Evolutionary conservation across 2,329 filamentous ascomycete species (phyloP).

Genomic region (Ophiostoma sp.): DNA sequence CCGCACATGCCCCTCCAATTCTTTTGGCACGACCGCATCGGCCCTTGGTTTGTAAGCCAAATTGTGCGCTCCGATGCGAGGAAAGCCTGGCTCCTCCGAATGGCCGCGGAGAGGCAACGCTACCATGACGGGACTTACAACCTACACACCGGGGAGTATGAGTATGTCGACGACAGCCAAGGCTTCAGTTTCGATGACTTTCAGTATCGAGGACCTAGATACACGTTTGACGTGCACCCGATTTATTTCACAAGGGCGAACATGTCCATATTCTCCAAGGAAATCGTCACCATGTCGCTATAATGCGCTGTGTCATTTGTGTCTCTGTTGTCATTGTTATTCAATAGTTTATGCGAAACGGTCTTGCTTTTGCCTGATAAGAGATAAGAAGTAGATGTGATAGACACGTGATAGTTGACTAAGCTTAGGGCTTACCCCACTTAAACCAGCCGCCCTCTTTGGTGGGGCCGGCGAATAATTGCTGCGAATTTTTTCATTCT

Average conservation of each 20-base stretch:
- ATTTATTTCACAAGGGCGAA: not conserved
- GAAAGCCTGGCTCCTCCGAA: not conserved
- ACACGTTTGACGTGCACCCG: not conserved
- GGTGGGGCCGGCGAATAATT: slow-evolving; percentile 12
- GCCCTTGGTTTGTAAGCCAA: not conserved
- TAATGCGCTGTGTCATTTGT: not conserved
- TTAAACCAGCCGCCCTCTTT: not conserved
- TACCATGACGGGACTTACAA: not conserved
- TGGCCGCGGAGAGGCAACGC: not conserved
- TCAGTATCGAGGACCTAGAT: not conserved
- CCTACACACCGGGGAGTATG: not conserved
- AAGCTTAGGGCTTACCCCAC: slow-evolving; percentile 4
- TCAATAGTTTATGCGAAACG: no score
- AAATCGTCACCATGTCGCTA: not conserved
- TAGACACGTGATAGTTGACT: not conserved
- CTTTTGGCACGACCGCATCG: not conserved
- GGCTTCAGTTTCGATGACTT: not conserved
- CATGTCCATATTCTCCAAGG: not conserved
- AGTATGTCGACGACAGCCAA: not conserved
- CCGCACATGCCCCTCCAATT: not conserved
- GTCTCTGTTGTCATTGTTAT: not conserved
- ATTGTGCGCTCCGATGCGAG: not conserved
- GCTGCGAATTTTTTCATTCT: slow-evolving; percentile 8
- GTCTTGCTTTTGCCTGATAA: not conserved
- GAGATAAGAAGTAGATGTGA: not conserved